Evolutionary conservation across 1,284 basidiomycete genomes (phyloP), one percentile per base, ranked within the genome.

Genomic region (Apiotrichum gamsii): DNA sequence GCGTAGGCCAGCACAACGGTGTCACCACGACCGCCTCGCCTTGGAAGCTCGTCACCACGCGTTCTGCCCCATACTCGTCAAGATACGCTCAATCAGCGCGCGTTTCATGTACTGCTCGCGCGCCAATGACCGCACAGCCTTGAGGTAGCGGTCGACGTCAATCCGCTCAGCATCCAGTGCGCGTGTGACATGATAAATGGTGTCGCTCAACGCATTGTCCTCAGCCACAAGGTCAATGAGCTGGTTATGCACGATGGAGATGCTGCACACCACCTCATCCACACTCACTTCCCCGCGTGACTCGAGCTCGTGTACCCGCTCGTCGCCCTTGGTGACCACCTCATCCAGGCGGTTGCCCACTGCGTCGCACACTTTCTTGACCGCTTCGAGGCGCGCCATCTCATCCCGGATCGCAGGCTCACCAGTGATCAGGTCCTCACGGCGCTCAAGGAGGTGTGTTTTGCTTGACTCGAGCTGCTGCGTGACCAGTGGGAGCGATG

Each of bases 171-270:
- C 79, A 64, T 94, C 94, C 55, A 99, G 76, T 3, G 91, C 94
- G 49, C 93, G 81, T 48, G 93, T 90, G 43, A 99, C 80, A 68
- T 98, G 93, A 73, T 97, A 98, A 51, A 97, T 85, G 21, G 94
- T 94, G 72, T 98, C 95, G 71, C 96, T 91, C 61, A 98, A 90
- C 0, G 94, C 91, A 61, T 93, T 91, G 70, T 98, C 95, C 69
- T 98, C 95, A 15, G 95, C 91, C 8, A 96, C 84, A 19, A 98
- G 78, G 66, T 95, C 89, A 56, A 97, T 82, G 20, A 98, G 76
- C 93, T 96, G 91, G 72, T 94, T 93, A 65, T 94, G 84, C 31
- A 96, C 90, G 47, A 96, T 94, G 24, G 82, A 87, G n/a, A 88
- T 91, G 32, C 87, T 84, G 68, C 93, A 96, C 10, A 96, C 83